phyloP scores from a whole-genome alignment of 73 alveolate genomes.

The Stentor roeselii region DNA sequence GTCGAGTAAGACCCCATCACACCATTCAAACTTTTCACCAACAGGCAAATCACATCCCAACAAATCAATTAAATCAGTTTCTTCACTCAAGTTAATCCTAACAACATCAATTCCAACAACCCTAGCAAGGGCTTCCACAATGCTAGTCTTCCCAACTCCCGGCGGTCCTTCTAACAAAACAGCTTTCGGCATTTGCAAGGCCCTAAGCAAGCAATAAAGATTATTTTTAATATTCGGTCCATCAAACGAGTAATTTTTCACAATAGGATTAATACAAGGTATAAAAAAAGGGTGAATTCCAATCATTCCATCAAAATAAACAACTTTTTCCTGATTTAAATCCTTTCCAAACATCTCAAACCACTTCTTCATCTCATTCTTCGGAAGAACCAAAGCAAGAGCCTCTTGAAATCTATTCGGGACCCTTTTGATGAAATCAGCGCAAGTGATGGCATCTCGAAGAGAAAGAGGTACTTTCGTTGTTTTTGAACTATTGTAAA shows the following conservation, averaged over 20 bases:
- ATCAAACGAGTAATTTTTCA: conserved; percentile 60
- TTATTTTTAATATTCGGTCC: conserved; percentile 65
- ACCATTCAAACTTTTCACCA: conserved; percentile 57
- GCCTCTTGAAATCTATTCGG: neutral
- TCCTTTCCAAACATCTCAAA: too few relatives aligned
- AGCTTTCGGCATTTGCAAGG: conserved; percentile 70
- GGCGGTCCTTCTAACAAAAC: conserved; percentile 95
- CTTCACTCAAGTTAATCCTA: conserved; percentile 91
- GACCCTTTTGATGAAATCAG: conserved; percentile 1
- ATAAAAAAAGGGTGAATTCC: neutral
- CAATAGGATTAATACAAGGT: neutral
- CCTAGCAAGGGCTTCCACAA: conserved; percentile 85
- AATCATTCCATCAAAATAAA: neutral
- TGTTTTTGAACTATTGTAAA: conserved; percentile 41
- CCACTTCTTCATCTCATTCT: too few relatives aligned
- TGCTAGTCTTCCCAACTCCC: conserved; percentile 97
- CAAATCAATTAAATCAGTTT: conserved; percentile 96
- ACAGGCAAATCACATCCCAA: conserved; percentile 97
- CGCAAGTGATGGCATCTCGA: conserved; percentile 29
- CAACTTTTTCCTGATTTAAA: neutral
- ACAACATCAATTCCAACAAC: conserved; percentile 63
- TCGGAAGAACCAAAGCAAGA: neutral
- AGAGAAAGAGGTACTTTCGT: conserved; percentile 45
- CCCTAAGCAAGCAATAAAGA: conserved; percentile 71
- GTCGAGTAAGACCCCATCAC: conserved; percentile 87